A percentile compares a stretch with the other conserved stretches of the same genome.
phyloP scores from a whole-genome alignment of 257 asterid species.

The Solanum medicagineum region DNA sequence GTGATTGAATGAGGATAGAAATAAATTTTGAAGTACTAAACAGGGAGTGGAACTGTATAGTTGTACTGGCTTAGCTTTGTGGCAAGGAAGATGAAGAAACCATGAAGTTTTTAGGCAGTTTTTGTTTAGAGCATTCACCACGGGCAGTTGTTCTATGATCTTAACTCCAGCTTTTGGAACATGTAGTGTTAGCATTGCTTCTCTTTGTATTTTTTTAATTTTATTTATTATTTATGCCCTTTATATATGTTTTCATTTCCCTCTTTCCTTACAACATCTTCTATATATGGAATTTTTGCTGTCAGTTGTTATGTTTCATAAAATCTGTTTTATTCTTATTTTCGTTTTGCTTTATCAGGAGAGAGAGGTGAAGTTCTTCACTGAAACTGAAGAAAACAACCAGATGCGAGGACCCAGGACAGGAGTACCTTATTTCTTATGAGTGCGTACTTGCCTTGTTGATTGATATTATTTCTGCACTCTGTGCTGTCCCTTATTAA shows the following conservation, averaged over 20 bases:
- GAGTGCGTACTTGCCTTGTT: constrained; percentile 4
- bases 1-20: not conserved
- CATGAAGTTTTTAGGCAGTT: not conserved
- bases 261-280: not conserved
- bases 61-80: not conserved
- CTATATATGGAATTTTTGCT: not conserved
- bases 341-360: constrained; percentile 33
- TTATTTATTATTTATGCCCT: not conserved
- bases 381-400: constrained; percentile 97
- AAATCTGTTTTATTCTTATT: not conserved
- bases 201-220: not conserved
- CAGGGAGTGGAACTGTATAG: not conserved
- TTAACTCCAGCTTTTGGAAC: not conserved
- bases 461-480: not conserved
- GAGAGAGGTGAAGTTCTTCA: constrained; percentile 95
- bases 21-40: not conserved
- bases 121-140: not conserved
- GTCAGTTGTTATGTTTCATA: not conserved
- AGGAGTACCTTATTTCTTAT: constrained; percentile 94
- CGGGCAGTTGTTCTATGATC: not conserved
- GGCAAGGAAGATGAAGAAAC: not conserved
- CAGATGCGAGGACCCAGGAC: constrained; percentile 99
- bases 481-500: not conserved
- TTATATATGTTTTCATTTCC: not conserved
- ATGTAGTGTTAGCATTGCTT: not conserved